Conservation (phyloP, 2,329 filamentous ascomycete species). For the Phaeophleospora eucalypticola region DNA sequence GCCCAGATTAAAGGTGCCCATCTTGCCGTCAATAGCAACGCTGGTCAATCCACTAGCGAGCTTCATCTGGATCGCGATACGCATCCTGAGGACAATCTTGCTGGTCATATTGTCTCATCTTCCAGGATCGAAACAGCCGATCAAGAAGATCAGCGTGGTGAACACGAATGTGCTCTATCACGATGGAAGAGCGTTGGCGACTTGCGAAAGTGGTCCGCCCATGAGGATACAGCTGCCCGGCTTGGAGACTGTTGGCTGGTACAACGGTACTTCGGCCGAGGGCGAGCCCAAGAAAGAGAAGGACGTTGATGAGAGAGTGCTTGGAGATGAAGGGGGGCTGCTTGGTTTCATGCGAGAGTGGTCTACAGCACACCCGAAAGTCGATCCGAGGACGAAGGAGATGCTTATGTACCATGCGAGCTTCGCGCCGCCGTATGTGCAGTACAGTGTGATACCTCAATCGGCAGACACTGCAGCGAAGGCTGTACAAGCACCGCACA, state of each 20-base stretch:
- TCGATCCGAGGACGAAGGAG: conserved; percentile 62
- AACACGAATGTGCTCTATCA: conserved; percentile 66
- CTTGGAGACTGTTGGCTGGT: conserved; percentile 68
- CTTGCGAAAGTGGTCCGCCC: conserved; percentile 67
- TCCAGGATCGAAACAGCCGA: conserved; percentile 51
- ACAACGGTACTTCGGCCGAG: conserved; percentile 56
- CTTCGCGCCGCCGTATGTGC: conserved; percentile 62
- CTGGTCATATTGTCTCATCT: conserved; percentile 57
- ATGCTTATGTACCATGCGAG: conserved; percentile 65
- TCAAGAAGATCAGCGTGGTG: conserved; percentile 66
- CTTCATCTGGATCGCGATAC: conserved; percentile 47
- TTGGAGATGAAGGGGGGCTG: conserved; percentile 41
- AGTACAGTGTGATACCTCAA: conserved; percentile 58
- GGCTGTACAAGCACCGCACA: not conserved
- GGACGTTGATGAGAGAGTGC: conserved; percentile 10
- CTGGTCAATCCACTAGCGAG: conserved; percentile 58
- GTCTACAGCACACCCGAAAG: conserved; percentile 66
- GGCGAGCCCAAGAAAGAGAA: conserved; percentile 40
- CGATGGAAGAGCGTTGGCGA: conserved; percentile 64
- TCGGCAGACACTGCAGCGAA: not conserved
- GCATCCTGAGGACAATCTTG: conserved; percentile 55
- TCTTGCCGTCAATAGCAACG: conserved; percentile 65
- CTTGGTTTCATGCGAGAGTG: conserved; percentile 64
- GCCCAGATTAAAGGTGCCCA: conserved; percentile 48
- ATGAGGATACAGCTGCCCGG: conserved; percentile 61